Conservation (phyloP, 768 basidiomycete genomes). For the Suillus decipiens region DNA sequence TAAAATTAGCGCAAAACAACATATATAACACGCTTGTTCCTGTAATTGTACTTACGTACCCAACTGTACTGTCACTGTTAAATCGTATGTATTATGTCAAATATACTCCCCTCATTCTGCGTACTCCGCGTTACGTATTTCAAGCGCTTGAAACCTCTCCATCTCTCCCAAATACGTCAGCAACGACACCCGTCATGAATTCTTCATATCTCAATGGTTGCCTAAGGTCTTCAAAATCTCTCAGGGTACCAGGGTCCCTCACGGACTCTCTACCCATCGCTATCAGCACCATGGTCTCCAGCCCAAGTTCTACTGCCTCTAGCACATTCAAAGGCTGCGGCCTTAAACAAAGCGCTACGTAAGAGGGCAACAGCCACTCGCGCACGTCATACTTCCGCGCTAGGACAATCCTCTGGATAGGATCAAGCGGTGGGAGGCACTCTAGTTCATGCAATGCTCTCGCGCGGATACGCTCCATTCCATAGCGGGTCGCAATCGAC, state of each 20-base stretch:
- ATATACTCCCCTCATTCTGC: neutral
- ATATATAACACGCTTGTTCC: neutral
- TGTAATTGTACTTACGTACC: constrained; percentile 7
- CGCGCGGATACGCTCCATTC: constrained; percentile 37
- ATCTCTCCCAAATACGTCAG: constrained; percentile 6
- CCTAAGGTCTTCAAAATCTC: neutral
- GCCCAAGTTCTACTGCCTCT: constrained; percentile 38
- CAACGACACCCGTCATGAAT: constrained; percentile 6
- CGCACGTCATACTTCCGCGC: constrained; percentile 40
- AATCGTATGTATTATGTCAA: constrained; percentile 1
- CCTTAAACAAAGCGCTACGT: constrained; percentile 38
- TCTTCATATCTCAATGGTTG: neutral
- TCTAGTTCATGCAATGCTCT: constrained; percentile 36
- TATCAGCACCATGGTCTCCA: constrained; percentile 26
- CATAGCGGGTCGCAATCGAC: constrained; percentile 40
- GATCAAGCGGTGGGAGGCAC: constrained; percentile 24
- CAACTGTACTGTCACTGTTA: neutral
- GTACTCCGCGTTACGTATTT: neutral
- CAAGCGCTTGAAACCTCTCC: neutral
- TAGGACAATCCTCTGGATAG: constrained; percentile 39
- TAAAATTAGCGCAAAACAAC: neutral
- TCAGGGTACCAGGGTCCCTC: constrained; percentile 9
- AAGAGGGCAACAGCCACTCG: constrained; percentile 42
- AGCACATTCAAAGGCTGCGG: constrained; percentile 33
- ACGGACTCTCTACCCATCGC: constrained; percentile 27